A percentile compares a stretch with the other conserved stretches of the same genome.
These are phyloP conservation scores for Solanum lignicaule DNA, from an alignment of 257 asterid species.

Conservation along the genomic window DNA sequence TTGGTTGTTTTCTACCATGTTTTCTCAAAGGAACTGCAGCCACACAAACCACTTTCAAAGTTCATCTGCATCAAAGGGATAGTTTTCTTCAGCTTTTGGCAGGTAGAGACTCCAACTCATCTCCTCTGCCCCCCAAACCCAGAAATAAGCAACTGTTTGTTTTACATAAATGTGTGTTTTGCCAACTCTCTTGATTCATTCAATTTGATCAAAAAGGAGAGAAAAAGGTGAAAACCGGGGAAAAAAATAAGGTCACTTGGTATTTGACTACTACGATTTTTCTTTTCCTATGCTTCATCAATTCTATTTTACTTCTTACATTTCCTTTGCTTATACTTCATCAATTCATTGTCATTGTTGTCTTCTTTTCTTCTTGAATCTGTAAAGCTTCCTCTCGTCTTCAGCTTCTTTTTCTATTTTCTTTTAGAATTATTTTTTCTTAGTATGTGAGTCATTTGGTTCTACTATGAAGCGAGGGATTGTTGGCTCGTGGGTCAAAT, in stretches of 20 bases:
- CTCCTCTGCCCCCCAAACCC: background rate
- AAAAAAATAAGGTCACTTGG: background rate
- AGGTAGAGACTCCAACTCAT: conserved; percentile 29
- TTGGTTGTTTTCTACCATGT: conserved; percentile 70
- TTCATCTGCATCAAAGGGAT: conserved; percentile 82
- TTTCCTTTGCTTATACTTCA: background rate
- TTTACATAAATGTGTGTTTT: background rate
- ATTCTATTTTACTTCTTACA: background rate
- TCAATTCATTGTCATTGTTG: background rate
- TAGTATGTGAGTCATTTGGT: background rate
- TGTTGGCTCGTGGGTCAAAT: background rate
- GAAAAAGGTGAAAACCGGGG: background rate
- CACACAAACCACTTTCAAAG: conserved; percentile 83
- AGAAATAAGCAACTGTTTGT: background rate
- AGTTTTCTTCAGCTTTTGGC: conserved; percentile 96
- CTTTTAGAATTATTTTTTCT: background rate
- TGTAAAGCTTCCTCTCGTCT: background rate
- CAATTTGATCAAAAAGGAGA: background rate
- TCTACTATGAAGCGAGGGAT: background rate
- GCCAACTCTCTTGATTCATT: background rate
- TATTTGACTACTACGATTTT: background rate
- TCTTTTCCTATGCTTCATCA: background rate
- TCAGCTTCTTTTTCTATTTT: background rate
- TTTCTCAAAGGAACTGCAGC: conserved; percentile 73
- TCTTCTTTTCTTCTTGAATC: background rate